Evolutionary conservation across 2,329 filamentous ascomycete species (phyloP), one percentile per base, ranked within the genome.

Genomic region (Aspergillus luchuensis): DNA sequence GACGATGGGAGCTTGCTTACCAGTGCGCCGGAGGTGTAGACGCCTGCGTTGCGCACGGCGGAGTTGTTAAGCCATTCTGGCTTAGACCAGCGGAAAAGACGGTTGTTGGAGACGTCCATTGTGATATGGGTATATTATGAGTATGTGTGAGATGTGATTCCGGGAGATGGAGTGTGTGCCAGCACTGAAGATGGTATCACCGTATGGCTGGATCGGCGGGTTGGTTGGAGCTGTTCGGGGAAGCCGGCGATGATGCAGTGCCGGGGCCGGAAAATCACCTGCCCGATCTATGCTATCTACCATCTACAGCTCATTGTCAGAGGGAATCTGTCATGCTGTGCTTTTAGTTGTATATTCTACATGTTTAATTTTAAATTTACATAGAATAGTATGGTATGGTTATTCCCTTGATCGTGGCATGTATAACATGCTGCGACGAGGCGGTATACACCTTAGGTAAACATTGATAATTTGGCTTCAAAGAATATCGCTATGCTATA

Each of bases 1-100:
- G 33, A 56, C 51, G 60, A 30, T 60, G 30, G 10, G 56, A 61
- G 57, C 81, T 67, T 82, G 57, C 81, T 67, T 82, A 90, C 87
- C 73, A 90, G 76, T 66, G 86, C 87, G 71, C 87, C 87, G 33
- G 87, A 83, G 47, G 81, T 73, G 78, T 90, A 90, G 75, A 90
- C 86, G 75, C 87, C 88, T 67, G 84, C 82, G 56, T 83, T 88
- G 65, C 87, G 80, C 57, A 86, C 83, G 71, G 83, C 85, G 63
- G 85, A 82, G 76, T 84, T 89, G 74, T 87, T 89, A 49, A 89
- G 77, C 85, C 87, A 89, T 74, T 84, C 80, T 3, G 87, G 87
- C 76, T 86, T 87, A 48, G 85, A 82, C 74, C 88, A 89, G 69
- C 86, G 86, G 78, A 89, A 90, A 63, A 89, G 84, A 60, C 85